phyloP scores from a whole-genome alignment of 106 monocot species.

The Apostasia ramifera region DNA sequence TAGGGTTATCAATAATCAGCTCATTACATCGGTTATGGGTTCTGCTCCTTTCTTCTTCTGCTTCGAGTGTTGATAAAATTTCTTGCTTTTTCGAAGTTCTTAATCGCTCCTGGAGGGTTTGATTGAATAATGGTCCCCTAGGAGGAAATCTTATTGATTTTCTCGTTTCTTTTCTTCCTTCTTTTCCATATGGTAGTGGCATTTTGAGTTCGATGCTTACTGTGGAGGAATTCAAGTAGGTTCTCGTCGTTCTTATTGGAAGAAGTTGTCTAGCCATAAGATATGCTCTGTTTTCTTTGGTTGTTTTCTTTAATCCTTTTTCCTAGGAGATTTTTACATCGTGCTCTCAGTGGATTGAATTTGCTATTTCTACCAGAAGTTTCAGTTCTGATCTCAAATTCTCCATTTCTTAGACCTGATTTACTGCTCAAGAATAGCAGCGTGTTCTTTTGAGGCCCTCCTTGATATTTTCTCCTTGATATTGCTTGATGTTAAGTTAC shows the following conservation, averaged over 20 bases:
- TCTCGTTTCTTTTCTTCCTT: background rate
- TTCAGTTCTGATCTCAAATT: too few species aligned
- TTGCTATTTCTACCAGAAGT: too few species aligned
- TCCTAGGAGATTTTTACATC: too few species aligned
- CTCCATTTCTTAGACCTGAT: too few species aligned
- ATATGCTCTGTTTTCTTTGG: background rate
- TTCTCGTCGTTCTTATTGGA: background rate
- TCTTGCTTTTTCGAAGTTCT: too few species aligned
- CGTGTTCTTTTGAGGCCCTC: too few species aligned
- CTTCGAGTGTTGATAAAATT: background rate
- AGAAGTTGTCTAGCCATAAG: background rate
- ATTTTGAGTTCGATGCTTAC: slow-evolving; percentile 8
- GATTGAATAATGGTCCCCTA: background rate
- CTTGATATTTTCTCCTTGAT: too few species aligned
- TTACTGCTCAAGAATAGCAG: too few species aligned
- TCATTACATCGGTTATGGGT: background rate
- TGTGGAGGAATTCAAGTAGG: background rate
- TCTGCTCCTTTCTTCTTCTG: background rate
- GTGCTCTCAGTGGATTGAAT: too few species aligned
- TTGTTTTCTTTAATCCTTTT: too few species aligned
- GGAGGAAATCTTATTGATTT: background rate
- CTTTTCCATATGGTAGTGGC: background rate
- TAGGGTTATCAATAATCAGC: background rate
- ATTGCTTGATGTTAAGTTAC: too few species aligned
- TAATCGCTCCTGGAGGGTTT: background rate